Evolutionary conservation across 1,139 yeast genomes (phyloP).

Genomic region (Kodamaea ohmeri): DNA sequence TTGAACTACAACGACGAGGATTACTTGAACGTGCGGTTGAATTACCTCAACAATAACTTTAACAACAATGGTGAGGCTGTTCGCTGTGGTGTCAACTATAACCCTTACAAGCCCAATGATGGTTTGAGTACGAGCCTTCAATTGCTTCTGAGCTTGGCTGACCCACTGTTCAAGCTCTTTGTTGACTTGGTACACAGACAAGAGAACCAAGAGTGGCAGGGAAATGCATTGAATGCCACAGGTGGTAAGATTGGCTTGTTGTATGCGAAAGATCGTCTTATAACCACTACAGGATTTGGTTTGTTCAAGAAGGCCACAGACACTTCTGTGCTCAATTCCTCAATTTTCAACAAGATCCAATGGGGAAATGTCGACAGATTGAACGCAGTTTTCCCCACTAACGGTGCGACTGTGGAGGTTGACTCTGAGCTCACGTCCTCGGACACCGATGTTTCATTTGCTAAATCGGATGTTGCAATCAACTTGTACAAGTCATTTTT

Average conservation of each 20-base stretch:
- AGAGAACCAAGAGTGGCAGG: conserved; percentile 43
- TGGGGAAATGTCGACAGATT: conserved; percentile 25
- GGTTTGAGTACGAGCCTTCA: conserved; percentile 36
- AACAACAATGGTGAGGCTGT: conserved; percentile 45
- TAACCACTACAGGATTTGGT: conserved; percentile 38
- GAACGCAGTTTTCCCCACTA: conserved; percentile 32
- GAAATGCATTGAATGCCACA: conserved; percentile 29
- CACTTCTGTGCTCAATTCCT: conserved; percentile 33
- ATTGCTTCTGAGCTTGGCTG: conserved; percentile 36
- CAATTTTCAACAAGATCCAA: conserved; percentile 28
- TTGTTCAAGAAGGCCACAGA: conserved; percentile 39
- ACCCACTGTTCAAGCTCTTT: conserved; percentile 41
- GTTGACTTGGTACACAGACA: conserved; percentile 37
- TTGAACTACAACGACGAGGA: conserved; percentile 42
- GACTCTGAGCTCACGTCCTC: conserved; percentile 33
- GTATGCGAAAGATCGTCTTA: conserved; percentile 21
- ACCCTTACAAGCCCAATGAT: conserved; percentile 47
- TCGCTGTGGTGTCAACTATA: conserved; percentile 41
- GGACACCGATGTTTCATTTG: conserved; percentile 28
- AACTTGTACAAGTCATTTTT: conserved; percentile 39
- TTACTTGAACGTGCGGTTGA: conserved; percentile 36
- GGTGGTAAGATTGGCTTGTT: conserved; percentile 48
- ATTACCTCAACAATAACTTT: conserved; percentile 44
- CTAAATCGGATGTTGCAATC: conserved; percentile 27
- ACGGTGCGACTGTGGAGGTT: conserved; percentile 25